Conservation (phyloP, 495 filamentous ascomycete genomes). For the Bacidia rubella region DNA sequence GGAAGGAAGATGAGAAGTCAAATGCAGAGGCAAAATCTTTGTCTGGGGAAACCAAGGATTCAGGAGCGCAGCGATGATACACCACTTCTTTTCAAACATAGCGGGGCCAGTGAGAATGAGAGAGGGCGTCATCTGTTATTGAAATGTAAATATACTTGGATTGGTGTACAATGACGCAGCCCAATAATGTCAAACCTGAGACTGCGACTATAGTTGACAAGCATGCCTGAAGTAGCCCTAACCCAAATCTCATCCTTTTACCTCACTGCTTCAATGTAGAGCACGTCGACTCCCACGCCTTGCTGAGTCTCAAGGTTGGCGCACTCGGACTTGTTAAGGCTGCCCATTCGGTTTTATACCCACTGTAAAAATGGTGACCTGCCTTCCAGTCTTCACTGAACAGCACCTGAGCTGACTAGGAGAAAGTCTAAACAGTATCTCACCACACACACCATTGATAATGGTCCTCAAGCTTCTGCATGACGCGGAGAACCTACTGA, state of each 20-base stretch:
- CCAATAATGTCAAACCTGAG: no score
- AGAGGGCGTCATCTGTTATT: background rate
- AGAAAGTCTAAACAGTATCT: constrained; percentile 93
- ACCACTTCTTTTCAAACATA: background rate
- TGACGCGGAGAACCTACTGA: background rate
- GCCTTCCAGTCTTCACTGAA: background rate
- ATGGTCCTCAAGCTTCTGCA: constrained; percentile 40
- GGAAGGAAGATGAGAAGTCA: constrained; percentile 17
- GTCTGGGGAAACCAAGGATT: background rate
- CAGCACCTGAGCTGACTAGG: background rate
- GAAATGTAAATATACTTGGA: background rate
- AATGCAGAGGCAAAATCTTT: background rate
- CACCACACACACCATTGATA: constrained; percentile 74
- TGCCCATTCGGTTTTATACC: no score
- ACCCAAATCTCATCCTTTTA: background rate
- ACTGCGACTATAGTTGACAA: no score
- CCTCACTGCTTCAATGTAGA: background rate
- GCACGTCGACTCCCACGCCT: no score
- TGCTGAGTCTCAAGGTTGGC: no score
- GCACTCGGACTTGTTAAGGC: no score
- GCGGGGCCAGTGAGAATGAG: background rate
- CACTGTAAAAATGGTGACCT: background rate
- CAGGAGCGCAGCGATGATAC: background rate
- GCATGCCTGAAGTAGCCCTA: background rate
- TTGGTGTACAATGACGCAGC: no score